phyloP scores from a whole-genome alignment of 495 filamentous ascomycete species.

The Aspergillus bertholletiae region DNA sequence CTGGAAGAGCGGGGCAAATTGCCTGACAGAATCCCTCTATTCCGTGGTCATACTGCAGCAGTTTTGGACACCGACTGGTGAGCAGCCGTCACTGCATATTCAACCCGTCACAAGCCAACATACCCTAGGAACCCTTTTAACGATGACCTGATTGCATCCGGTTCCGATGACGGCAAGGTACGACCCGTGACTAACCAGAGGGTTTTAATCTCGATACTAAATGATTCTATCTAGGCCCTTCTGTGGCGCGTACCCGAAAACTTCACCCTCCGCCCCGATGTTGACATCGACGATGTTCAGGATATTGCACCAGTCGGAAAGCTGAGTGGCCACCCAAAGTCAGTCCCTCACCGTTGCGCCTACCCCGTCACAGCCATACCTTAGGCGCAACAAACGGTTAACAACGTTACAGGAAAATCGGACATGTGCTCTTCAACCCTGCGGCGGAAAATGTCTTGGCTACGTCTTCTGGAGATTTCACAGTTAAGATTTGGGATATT shows the following conservation, averaged over 20 bases:
- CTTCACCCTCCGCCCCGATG: slow-evolving; percentile 80
- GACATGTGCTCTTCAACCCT: slow-evolving; percentile 96
- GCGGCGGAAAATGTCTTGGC: slow-evolving; percentile 94
- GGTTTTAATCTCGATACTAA: neutral
- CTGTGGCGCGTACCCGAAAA: slow-evolving; percentile 91
- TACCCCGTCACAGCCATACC: neutral
- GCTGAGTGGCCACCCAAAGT: slow-evolving; percentile 64
- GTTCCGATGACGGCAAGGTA: slow-evolving; percentile 93
- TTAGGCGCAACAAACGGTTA: slow-evolving; percentile 12
- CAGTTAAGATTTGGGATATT: slow-evolving; percentile 95
- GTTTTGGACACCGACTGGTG: slow-evolving; percentile 98
- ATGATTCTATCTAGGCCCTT: slow-evolving; percentile 55
- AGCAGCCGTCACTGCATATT: slow-evolving; percentile 19
- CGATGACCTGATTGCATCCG: slow-evolving; percentile 86
- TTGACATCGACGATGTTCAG: slow-evolving; percentile 65
- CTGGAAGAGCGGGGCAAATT: slow-evolving; percentile 81
- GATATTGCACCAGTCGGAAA: slow-evolving; percentile 79
- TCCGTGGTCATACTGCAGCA: slow-evolving; percentile 90
- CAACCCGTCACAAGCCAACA: slow-evolving; percentile 21
- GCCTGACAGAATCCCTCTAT: slow-evolving; percentile 90
- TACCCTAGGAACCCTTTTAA: slow-evolving; percentile 85
- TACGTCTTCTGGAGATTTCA: slow-evolving; percentile 91
- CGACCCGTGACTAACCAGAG: neutral
- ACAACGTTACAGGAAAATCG: slow-evolving; percentile 69
- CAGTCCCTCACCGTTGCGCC: slow-evolving; percentile 7